Conservation (phyloP, 768 basidiomycete genomes). For the Rhodotorula taiwanensis region DNA sequence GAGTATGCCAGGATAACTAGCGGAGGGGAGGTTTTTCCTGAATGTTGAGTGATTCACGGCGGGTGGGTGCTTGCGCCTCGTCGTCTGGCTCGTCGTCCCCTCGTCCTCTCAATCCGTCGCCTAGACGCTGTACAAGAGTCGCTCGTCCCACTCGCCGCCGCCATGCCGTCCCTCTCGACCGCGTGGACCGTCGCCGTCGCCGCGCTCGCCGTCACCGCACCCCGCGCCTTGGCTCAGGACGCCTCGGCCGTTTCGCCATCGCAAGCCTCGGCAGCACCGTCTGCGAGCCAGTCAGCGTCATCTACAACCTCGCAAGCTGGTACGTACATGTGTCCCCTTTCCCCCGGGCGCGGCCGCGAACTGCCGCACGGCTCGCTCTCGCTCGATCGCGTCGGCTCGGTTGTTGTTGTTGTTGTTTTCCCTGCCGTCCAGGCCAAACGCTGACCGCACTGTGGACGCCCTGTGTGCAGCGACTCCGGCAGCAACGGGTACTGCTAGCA, state of each 20-base stretch:
- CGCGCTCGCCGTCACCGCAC: neutral
- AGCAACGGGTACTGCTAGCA: neutral
- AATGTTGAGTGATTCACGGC: no score
- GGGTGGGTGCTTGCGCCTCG: no score
- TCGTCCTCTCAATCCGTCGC: no score
- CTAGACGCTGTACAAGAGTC: no score
- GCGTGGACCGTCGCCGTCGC: neutral
- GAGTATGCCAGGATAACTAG: no score
- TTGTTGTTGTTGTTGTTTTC: neutral
- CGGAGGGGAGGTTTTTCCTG: no score
- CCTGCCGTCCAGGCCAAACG: neutral
- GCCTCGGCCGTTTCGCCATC: neutral
- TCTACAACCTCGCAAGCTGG: neutral
- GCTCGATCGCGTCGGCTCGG: neutral
- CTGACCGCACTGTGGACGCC: neutral
- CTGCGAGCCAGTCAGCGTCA: neutral
- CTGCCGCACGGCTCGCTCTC: neutral
- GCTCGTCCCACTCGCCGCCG: neutral
- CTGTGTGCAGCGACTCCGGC: neutral
- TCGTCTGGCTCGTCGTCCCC: no score
- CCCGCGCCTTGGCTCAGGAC: neutral
- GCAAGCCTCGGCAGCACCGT: no score
- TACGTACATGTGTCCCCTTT: neutral
- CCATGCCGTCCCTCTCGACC: neutral
- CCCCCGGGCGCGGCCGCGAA: neutral